phyloP scores from a whole-genome alignment of 805 yeast genomes.

The Wickerhamomyces tratensis region DNA sequence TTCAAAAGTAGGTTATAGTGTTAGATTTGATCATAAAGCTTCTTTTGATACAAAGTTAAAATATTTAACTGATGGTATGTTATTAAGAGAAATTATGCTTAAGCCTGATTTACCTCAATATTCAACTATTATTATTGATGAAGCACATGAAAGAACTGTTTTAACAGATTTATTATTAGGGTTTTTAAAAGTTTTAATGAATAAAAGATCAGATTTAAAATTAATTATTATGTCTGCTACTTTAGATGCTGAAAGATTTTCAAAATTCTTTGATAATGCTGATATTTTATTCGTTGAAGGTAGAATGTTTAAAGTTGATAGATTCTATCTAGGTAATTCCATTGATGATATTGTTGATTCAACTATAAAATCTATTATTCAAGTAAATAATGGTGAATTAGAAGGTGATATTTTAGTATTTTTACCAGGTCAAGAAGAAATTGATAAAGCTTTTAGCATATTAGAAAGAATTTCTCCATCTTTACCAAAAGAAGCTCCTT shows the following conservation, averaged over 20 bases:
- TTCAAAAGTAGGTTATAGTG: slow-evolving; percentile 82
- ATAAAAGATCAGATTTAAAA: slow-evolving; percentile 45
- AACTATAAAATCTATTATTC: slow-evolving; percentile 62
- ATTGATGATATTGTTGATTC: slow-evolving; percentile 82
- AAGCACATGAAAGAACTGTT: slow-evolving; percentile 95
- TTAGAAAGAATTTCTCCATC: slow-evolving; percentile 52
- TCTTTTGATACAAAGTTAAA: slow-evolving; percentile 56
- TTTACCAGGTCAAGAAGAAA: slow-evolving; percentile 95
- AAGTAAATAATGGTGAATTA: slow-evolving; percentile 63
- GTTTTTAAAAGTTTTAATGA: slow-evolving; percentile 61
- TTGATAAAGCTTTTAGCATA: slow-evolving; percentile 69
- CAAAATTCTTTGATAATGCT: slow-evolving; percentile 66
- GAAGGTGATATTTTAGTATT: slow-evolving; percentile 90
- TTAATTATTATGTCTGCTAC: slow-evolving; percentile 95
- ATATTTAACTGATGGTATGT: slow-evolving; percentile 96
- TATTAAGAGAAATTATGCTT: slow-evolving; percentile 81
- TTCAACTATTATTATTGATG: slow-evolving; percentile 78
- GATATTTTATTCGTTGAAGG: slow-evolving; percentile 89
- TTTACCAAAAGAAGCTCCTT: slow-evolving; percentile 67
- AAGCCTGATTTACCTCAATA: slow-evolving; percentile 56
- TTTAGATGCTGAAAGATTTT: slow-evolving; percentile 80
- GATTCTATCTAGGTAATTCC: slow-evolving; percentile 52
- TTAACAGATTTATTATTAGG: slow-evolving; percentile 87
- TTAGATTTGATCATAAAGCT: slow-evolving; percentile 74
- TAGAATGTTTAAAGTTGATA: slow-evolving; percentile 74